A percentile compares a stretch with the other conserved stretches of the same genome.
Evolutionary conservation across 1,139 yeast genomes (phyloP).

Genomic region (Yarrowia galli): DNA sequence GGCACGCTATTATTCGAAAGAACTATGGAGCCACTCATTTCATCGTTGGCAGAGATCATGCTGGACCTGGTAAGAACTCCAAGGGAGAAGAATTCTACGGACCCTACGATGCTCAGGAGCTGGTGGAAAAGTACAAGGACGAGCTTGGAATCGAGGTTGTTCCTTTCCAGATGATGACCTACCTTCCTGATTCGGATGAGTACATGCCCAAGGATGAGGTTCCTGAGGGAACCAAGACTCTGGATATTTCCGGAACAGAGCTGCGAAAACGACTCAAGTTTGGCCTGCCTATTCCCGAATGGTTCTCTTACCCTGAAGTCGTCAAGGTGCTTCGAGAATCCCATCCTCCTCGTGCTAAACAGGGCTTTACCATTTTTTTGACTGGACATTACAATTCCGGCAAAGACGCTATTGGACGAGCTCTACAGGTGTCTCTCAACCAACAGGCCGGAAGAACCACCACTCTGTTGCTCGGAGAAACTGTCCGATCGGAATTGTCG

Average conservation of each 20-base stretch:
- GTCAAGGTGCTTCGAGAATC: conserved; percentile 89
- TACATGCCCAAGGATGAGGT: conserved; percentile 95
- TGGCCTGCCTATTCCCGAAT: conserved; percentile 89
- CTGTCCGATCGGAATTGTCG: conserved; percentile 57
- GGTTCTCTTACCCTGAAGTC: conserved; percentile 98
- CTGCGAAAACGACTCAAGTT: conserved; percentile 85
- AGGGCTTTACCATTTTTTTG: conserved; percentile 80
- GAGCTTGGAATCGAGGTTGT: conserved; percentile 90
- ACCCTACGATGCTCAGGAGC: conserved; percentile 94
- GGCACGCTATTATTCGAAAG: conserved; percentile 98
- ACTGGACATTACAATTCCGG: conserved; percentile 66
- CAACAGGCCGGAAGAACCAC: conserved; percentile 91
- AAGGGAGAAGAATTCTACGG: conserved; percentile 95
- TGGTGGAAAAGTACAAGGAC: conserved; percentile 74
- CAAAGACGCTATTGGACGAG: conserved; percentile 74
- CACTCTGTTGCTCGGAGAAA: conserved; percentile 65
- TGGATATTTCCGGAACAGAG: conserved; percentile 95
- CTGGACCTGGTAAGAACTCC: conserved; percentile 96
- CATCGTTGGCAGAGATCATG: conserved; percentile 97
- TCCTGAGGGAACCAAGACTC: conserved; percentile 77
- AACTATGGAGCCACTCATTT: conserved; percentile 97
- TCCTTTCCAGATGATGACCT: conserved; percentile 96
- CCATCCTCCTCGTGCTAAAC: conserved; percentile 88
- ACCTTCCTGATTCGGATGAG: conserved; percentile 92
- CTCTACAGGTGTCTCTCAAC: conserved; percentile 87